Percentiles rank a stretch among this genome's conserved stretches.
Evolutionary conservation across 1,284 basidiomycete genomes (phyloP).

Genomic region (Austroboletus niveus): DNA sequence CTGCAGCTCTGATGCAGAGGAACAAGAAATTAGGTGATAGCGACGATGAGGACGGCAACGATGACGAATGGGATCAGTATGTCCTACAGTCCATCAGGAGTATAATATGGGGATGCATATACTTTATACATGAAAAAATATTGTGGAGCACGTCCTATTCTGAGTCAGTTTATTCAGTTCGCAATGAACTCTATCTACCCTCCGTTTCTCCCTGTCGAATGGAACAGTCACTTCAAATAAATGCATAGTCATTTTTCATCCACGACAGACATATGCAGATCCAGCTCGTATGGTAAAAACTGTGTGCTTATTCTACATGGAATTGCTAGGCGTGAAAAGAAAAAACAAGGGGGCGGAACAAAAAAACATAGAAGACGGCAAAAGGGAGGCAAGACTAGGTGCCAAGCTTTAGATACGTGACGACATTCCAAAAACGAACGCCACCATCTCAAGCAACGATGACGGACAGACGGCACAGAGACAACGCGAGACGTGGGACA

Average conservation of each 20-base stretch:
- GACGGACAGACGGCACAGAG: conserved; percentile 4
- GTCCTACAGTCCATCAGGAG: no score
- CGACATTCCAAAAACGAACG: conserved; percentile 7
- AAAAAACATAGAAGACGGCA: conserved; percentile 13
- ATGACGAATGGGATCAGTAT: conserved; percentile 73
- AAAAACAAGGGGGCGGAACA: not conserved
- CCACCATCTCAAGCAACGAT: conserved; percentile 5
- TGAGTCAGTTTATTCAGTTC: no score
- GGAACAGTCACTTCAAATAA: no score
- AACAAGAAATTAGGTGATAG: conserved; percentile 91
- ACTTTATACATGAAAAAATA: no score
- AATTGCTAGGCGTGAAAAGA: conserved; percentile 27
- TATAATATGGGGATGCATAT: no score
- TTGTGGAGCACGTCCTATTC: no score
- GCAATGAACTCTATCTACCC: no score
- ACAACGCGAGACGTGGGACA: conserved; percentile 5
- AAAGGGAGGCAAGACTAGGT: conserved; percentile 22
- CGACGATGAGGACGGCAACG: conserved; percentile 88
- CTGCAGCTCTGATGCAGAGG: conserved; percentile 42
- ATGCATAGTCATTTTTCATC: no score
- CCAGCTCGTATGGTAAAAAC: conserved; percentile 5
- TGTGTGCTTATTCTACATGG: conserved; percentile 36
- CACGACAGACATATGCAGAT: not conserved
- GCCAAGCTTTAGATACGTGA: conserved; percentile 23
- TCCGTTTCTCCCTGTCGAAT: no score